Base-by-base conservation (phyloP, 75 land plant species). In the Cupressus sempervirens region DNA sequence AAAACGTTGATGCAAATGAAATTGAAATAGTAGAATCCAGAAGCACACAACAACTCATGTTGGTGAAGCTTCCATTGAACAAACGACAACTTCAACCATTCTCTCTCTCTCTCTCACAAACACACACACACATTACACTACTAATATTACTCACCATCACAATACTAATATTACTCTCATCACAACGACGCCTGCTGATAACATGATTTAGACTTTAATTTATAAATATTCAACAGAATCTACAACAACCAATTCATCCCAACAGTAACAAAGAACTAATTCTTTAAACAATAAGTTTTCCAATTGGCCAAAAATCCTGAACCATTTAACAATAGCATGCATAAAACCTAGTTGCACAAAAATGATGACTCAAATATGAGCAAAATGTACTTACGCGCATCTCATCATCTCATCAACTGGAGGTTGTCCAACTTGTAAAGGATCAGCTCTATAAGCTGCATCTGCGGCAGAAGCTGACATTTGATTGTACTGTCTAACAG, bases 351-450 rank as follows among this genome's bases (percentile, higher is more conserved):
- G 12, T 72, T 72, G 12, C 36, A 32, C 3, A 0, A 29, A 70
- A 72, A 72, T 30, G 11, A 32, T 30, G 1, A 32, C 12, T 32
- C 11, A 72, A 72, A 72, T 72, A 32, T 35, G 32, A 32, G 81
- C 10, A n/a, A 45, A 45, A 26, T 79, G 29, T 7, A 92, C 99
- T 90, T 90, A 96, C 98, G 99, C 99, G 70, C 91, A 93, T 87
- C 95, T 87, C 90, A 98, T 92, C 93, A 96, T 94, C 43, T 96
- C 98, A 85, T 96, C 98, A 81, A 95, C 95, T 40, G 98, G 98
- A 43, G 98, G 88, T 68, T 93, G 91, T 29, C 92, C 90, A 32
- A 92, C 91, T 84, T 92, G 99, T 41, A 96, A 48, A 62, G 98
- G 99, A 85, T 97, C 98, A 32, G 88, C 89, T 35, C 84, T 90